These are phyloP conservation scores for Talaromyces adpressus DNA, from an alignment of 495 filamentous ascomycete species.

Conservation along the genomic window DNA sequence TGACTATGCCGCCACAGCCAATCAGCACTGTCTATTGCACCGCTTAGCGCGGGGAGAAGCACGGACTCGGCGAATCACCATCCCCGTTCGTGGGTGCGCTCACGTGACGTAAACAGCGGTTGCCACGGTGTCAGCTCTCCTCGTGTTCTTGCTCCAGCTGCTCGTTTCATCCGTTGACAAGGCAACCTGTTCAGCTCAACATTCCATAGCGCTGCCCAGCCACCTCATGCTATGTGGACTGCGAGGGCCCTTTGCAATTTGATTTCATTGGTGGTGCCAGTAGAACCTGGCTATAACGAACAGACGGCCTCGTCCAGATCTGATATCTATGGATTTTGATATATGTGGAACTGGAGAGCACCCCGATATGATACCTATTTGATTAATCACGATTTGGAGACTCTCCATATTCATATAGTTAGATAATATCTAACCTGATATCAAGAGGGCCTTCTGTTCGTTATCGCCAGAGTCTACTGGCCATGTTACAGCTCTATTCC, in stretches of 20 bases:
- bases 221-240: not conserved
- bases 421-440: too few relatives aligned
- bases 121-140: not conserved
- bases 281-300: too few relatives aligned
- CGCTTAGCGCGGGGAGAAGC: constrained; percentile 3
- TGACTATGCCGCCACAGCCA: not conserved
- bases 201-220: not conserved
- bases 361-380: too few relatives aligned
- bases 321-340: too few relatives aligned
- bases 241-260: not conserved
- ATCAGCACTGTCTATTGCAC: not conserved
- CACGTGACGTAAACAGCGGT: constrained; percentile 9
- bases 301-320: too few relatives aligned
- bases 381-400: too few relatives aligned
- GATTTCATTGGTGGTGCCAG: too few relatives aligned
- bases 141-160: not conserved
- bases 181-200: not conserved
- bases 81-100: not conserved
- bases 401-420: too few relatives aligned
- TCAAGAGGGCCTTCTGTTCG: too few relatives aligned
- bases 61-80: not conserved
- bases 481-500: too few relatives aligned
- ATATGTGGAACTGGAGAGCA: too few relatives aligned
- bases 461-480: too few relatives aligned
- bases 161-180: not conserved